Conservation (phyloP, 305 asterid species). For the Fraxinus latifolia region DNA sequence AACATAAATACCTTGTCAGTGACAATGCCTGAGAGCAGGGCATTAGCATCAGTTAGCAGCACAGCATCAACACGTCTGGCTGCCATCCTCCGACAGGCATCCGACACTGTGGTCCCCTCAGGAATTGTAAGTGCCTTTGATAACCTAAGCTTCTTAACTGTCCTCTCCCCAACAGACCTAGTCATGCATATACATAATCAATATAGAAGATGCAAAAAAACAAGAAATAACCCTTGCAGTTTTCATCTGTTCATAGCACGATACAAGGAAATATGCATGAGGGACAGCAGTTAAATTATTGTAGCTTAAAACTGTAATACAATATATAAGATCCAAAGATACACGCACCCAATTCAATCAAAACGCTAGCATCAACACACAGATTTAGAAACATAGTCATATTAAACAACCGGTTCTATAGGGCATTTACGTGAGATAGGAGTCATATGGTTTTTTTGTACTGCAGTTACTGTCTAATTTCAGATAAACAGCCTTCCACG, state of each 20-base stretch:
- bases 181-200: conserved; percentile 10
- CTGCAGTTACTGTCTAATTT: not conserved
- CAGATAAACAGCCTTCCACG: not conserved
- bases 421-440: not conserved
- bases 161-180: conserved; percentile 74
- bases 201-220: not conserved
- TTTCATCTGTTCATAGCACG: not conserved
- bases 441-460: not conserved
- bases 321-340: not conserved
- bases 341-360: not conserved
- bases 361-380: not conserved
- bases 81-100: conserved; percentile 96
- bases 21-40: conserved; percentile 92
- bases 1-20: conserved; percentile 69
- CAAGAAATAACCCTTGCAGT: not conserved
- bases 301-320: not conserved
- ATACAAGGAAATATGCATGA: not conserved
- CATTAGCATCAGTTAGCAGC: conserved; percentile 85
- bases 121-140: conserved; percentile 96
- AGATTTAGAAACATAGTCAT: not conserved
- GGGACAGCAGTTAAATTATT: not conserved
- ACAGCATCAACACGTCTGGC: conserved; percentile 89
- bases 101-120: conserved; percentile 83
- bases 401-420: not conserved
- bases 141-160: conserved; percentile 90